Evolutionary conservation across 2,329 filamentous ascomycete genomes (phyloP).

Genomic region (Alternaria consortialis): DNA sequence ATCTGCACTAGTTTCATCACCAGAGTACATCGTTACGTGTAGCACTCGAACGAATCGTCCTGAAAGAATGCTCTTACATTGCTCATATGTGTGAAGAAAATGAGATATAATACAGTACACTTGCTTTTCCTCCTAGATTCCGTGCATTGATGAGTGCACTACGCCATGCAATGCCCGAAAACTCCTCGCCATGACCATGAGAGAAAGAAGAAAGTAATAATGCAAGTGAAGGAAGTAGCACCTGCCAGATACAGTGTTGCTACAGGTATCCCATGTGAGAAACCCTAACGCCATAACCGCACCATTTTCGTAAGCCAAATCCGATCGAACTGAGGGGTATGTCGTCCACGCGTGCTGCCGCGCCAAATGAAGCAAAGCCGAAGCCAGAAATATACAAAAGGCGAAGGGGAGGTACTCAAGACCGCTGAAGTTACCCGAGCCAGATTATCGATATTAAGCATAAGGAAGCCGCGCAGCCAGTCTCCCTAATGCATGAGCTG

Average conservation of each 20-base stretch:
- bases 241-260: slow-evolving; percentile 27
- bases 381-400: slow-evolving; percentile 36
- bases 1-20: not conserved
- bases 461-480: slow-evolving; percentile 1
- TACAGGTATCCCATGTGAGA: slow-evolving; percentile 43
- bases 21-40: not conserved
- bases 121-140: slow-evolving; percentile 29
- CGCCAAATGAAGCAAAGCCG: slow-evolving; percentile 35
- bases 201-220: slow-evolving; percentile 33
- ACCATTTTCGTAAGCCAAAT: slow-evolving; percentile 29
- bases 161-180: slow-evolving; percentile 41
- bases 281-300: slow-evolving; percentile 37
- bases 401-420: slow-evolving; percentile 15
- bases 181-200: slow-evolving; percentile 40
- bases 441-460: slow-evolving; percentile 6
- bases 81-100: slow-evolving; percentile 13
- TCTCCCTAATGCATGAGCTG: slow-evolving; percentile 45
- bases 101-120: slow-evolving; percentile 36
- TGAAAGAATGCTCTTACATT: slow-evolving; percentile 14
- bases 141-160: slow-evolving; percentile 23
- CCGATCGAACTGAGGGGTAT: slow-evolving; percentile 31
- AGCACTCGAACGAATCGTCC: not conserved
- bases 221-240: slow-evolving; percentile 31
- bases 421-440: slow-evolving; percentile 10
- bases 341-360: slow-evolving; percentile 27